These are phyloP conservation scores for Coemansia pectinata DNA, from an alignment of 192 early-diverging fungal genomes.

Conservation along the genomic window DNA sequence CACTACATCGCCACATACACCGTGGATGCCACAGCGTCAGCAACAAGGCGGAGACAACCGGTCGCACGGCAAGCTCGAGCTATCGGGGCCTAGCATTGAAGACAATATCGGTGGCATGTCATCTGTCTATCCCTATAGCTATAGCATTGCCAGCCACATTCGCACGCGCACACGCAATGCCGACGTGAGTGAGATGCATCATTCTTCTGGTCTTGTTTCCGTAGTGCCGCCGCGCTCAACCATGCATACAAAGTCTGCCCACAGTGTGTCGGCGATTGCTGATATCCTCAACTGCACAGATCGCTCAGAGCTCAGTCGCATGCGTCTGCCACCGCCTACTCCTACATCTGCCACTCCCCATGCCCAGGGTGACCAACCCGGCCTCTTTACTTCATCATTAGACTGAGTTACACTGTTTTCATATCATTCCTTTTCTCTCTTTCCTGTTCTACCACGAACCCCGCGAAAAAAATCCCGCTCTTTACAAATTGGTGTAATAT, in stretches of 20 bases:
- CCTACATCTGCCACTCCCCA: slow-evolving; percentile 32
- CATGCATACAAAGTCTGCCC: slow-evolving; percentile 45
- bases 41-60: neutral
- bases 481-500: no score
- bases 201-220: slow-evolving; percentile 10
- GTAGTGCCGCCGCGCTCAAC: slow-evolving; percentile 16
- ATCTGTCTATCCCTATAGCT: slow-evolving; percentile 51
- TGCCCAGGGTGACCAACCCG: slow-evolving; percentile 28
- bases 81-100: slow-evolving; percentile 36
- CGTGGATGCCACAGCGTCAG: slow-evolving; percentile 16
- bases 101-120: slow-evolving; percentile 47
- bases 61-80: slow-evolving; percentile 14
- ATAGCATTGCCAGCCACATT: slow-evolving; percentile 54
- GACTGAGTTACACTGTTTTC: slow-evolving; percentile 10
- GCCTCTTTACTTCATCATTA: slow-evolving; percentile 27
- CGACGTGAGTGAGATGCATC: slow-evolving; percentile 7
- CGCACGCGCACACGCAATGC: slow-evolving; percentile 36
- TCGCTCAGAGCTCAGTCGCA: slow-evolving; percentile 51
- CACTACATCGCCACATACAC: slow-evolving; percentile 27
- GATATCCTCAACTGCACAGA: slow-evolving; percentile 57
- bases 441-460: no score
- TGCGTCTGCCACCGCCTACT: slow-evolving; percentile 52
- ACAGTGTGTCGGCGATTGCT: slow-evolving; percentile 54
- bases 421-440: no score
- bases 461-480: no score